phyloP scores from a whole-genome alignment of 805 yeast species.

The Saturnispora silvae region DNA sequence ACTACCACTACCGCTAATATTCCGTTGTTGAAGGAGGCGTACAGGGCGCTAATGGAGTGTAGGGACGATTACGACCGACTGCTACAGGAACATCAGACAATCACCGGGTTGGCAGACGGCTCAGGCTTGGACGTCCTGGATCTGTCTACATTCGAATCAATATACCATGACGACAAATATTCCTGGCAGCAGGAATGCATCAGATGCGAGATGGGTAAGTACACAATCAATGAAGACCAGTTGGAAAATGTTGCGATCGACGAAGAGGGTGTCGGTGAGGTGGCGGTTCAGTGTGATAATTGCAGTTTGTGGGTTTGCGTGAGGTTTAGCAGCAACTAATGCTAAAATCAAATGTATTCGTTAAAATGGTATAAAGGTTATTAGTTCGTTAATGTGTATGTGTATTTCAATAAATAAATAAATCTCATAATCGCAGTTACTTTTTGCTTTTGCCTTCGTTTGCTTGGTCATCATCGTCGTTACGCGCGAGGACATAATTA shows the following conservation, averaged over 20 bases:
- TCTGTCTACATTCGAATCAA: conserved; percentile 5
- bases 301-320: conserved; percentile 86
- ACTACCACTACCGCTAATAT: conserved; percentile 29
- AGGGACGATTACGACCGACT: conserved; percentile 44
- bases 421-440: no score
- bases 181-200: conserved; percentile 50
- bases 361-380: no score
- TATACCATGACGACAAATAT: conserved; percentile 1
- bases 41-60: conserved; percentile 38
- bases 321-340: not conserved
- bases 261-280: conserved; percentile 29
- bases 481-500: no score
- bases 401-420: no score
- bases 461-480: no score
- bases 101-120: conserved; percentile 50
- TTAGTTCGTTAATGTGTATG: not conserved
- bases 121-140: conserved; percentile 38
- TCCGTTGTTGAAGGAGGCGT: conserved; percentile 44
- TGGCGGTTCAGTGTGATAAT: conserved; percentile 68
- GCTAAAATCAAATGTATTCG: no score
- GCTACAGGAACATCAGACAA: conserved; percentile 26
- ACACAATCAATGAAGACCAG: conserved; percentile 36
- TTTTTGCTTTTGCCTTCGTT: no score
- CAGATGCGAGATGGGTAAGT: conserved; percentile 33
- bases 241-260: conserved; percentile 27